Conservation (phyloP, 768 basidiomycete species). For the Suillus sp. region DNA sequence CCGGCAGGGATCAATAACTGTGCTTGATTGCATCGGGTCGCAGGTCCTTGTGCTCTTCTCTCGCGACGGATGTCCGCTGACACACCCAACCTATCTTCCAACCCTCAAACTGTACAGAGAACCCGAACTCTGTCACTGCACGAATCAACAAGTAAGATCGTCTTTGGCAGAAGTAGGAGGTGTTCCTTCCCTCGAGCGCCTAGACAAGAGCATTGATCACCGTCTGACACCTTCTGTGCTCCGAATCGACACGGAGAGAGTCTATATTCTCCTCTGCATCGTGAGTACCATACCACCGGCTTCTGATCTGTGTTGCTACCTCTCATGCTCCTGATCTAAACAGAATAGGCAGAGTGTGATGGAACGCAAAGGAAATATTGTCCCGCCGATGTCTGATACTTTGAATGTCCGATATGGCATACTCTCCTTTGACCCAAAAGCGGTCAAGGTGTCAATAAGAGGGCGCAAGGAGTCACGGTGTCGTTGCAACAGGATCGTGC, state of each 20-base stretch:
- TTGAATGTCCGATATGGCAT: slow-evolving; percentile 15
- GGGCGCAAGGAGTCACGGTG: slow-evolving; percentile 17
- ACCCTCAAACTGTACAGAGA: slow-evolving; percentile 19
- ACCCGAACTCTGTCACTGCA: slow-evolving; percentile 12
- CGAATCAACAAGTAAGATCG: slow-evolving; percentile 19
- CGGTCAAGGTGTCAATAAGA: not conserved
- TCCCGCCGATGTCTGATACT: slow-evolving; percentile 18
- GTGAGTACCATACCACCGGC: slow-evolving; percentile 21
- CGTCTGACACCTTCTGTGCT: slow-evolving; percentile 15
- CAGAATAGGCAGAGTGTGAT: slow-evolving; percentile 23
- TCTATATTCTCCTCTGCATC: slow-evolving; percentile 26
- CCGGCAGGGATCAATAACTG: not conserved
- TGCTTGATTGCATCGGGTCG: not conserved
- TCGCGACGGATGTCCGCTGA: slow-evolving; percentile 21
- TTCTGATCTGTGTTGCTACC: not conserved
- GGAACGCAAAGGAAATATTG: slow-evolving; percentile 22
- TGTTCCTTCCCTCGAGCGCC: slow-evolving; percentile 9
- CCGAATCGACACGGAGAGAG: slow-evolving; percentile 14
- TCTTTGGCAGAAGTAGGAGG: slow-evolving; percentile 5
- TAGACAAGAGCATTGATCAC: slow-evolving; percentile 17
- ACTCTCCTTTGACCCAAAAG: not conserved
- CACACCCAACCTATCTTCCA: slow-evolving; percentile 8
- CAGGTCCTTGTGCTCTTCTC: slow-evolving; percentile 1
- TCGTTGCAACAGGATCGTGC: slow-evolving; percentile 5
- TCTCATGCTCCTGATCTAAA: slow-evolving; percentile 22